phyloP scores from a whole-genome alignment of 2,329 filamentous ascomycete species.

The Mollisiaceae sp. region DNA sequence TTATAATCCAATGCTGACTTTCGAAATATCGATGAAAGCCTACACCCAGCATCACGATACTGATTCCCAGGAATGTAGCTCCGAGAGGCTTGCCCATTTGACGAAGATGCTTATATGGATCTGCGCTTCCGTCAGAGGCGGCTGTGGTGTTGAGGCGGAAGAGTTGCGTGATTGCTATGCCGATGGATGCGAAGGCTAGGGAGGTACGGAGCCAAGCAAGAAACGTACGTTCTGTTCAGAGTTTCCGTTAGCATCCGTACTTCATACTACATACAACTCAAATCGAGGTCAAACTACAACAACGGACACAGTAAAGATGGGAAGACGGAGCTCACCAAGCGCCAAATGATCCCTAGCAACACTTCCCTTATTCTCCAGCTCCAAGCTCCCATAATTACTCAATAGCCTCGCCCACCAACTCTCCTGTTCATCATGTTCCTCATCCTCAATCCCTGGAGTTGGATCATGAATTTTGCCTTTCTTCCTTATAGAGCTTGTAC shows the following conservation, averaged over 20 bases:
- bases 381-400: constrained; percentile 58
- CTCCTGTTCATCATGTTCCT: constrained; percentile 38
- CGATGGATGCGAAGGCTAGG: constrained; percentile 80
- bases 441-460: constrained; percentile 11
- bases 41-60: constrained; percentile 74
- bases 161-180: constrained; percentile 82
- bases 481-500: constrained; percentile 27
- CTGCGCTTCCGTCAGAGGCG: constrained; percentile 26
- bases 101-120: constrained; percentile 53
- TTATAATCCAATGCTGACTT: constrained; percentile 78
- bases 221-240: constrained; percentile 75
- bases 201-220: constrained; percentile 85
- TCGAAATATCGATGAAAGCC: constrained; percentile 82
- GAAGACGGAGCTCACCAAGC: constrained; percentile 59
- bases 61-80: constrained; percentile 76
- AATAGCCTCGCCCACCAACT: constrained; percentile 59
- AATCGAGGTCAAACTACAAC: too few relatives aligned
- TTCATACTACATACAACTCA: not conserved
- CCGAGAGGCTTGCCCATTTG: constrained; percentile 76
- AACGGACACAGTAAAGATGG: not conserved
- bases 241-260: constrained; percentile 4
- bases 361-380: constrained; percentile 85
- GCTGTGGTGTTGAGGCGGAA: constrained; percentile 78
- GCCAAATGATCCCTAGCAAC: constrained; percentile 84
- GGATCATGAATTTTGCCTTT: constrained; percentile 17